A percentile compares a stretch with the other conserved stretches of the same genome.
phyloP scores from a whole-genome alignment of 1,284 basidiomycete genomes.

The Cryptococcus sp. region DNA sequence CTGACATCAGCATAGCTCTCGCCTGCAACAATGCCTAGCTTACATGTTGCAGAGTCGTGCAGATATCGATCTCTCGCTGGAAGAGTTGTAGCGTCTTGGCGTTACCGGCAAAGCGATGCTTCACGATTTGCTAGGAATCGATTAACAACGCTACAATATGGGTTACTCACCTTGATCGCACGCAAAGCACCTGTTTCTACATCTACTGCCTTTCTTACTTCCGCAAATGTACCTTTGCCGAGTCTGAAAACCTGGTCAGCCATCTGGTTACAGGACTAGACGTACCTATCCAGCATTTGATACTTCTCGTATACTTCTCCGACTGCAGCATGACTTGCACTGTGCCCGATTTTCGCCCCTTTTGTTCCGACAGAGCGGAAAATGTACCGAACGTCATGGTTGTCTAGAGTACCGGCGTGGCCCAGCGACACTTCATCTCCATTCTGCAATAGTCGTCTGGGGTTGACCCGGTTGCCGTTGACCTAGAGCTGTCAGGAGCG shows the following conservation, averaged over 20 bases:
- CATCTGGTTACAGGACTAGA: too few species aligned
- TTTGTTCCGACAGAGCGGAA: slow-evolving; percentile 46
- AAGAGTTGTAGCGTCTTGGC: slow-evolving; percentile 59
- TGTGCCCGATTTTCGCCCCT: slow-evolving; percentile 22
- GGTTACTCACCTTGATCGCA: slow-evolving; percentile 50
- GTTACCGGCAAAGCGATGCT: slow-evolving; percentile 54
- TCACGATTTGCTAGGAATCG: slow-evolving; percentile 51
- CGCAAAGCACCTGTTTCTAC: slow-evolving; percentile 47
- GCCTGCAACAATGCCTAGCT: slow-evolving; percentile 16
- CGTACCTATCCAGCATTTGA: slow-evolving; percentile 47
- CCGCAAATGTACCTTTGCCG: slow-evolving; percentile 53
- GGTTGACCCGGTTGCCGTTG: slow-evolving; percentile 66
- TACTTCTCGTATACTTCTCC: slow-evolving; percentile 52
- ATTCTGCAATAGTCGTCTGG: slow-evolving; percentile 63
- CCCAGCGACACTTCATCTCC: slow-evolving; percentile 83
- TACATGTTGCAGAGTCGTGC: slow-evolving; percentile 69
- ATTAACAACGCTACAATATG: slow-evolving; percentile 20
- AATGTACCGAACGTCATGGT: slow-evolving; percentile 57
- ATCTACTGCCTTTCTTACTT: slow-evolving; percentile 52
- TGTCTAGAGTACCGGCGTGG: slow-evolving; percentile 54
- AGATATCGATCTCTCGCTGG: slow-evolving; percentile 75
- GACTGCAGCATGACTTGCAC: slow-evolving; percentile 48
- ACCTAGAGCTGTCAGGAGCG: slow-evolving; percentile 58
- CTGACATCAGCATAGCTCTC: neutral
- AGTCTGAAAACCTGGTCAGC: slow-evolving; percentile 34